Percentiles rank a stretch among this genome's conserved stretches.
Evolutionary conservation across 768 basidiomycete species (phyloP).

Genomic region (Serendipita sp.): DNA sequence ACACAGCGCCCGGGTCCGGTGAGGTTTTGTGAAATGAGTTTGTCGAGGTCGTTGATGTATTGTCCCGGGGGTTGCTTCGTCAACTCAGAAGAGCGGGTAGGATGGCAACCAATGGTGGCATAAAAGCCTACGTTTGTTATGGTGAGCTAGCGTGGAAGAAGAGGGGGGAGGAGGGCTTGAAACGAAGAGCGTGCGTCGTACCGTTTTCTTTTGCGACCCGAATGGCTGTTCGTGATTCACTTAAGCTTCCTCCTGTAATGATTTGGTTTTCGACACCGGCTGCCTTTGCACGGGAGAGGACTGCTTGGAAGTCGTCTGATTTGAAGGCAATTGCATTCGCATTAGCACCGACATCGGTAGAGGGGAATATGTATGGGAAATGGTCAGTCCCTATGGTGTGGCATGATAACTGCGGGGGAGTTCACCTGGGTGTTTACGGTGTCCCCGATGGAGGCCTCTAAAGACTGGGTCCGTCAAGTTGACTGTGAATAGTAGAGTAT

Average conservation of each 20-base stretch:
- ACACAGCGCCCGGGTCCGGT: slow-evolving; percentile 43
- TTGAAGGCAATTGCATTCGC: neutral
- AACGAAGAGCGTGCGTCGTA: no score
- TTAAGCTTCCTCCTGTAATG: slow-evolving; percentile 58
- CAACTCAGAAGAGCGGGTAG: slow-evolving; percentile 58
- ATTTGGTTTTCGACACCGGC: slow-evolving; percentile 58
- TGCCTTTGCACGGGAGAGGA: slow-evolving; percentile 38
- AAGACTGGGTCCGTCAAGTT: slow-evolving; percentile 46
- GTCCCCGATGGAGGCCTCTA: slow-evolving; percentile 34
- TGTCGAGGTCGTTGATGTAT: slow-evolving; percentile 45
- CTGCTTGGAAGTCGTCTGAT: slow-evolving; percentile 46
- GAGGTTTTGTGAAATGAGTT: slow-evolving; percentile 34
- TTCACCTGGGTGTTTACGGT: slow-evolving; percentile 38
- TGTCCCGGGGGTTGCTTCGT: slow-evolving; percentile 39
- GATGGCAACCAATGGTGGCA: slow-evolving; percentile 68
- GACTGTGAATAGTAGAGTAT: slow-evolving; percentile 22
- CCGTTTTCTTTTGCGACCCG: slow-evolving; percentile 43
- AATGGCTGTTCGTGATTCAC: slow-evolving; percentile 45
- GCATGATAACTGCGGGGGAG: no score
- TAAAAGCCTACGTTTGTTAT: slow-evolving; percentile 37
- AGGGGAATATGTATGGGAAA: no score
- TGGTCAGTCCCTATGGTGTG: no score
- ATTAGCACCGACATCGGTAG: neutral
- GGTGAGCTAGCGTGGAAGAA: neutral
- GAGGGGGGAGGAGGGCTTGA: slow-evolving; percentile 10